Evolutionary conservation across 805 yeast species (phyloP).

Genomic region (Spathaspora sp.): DNA sequence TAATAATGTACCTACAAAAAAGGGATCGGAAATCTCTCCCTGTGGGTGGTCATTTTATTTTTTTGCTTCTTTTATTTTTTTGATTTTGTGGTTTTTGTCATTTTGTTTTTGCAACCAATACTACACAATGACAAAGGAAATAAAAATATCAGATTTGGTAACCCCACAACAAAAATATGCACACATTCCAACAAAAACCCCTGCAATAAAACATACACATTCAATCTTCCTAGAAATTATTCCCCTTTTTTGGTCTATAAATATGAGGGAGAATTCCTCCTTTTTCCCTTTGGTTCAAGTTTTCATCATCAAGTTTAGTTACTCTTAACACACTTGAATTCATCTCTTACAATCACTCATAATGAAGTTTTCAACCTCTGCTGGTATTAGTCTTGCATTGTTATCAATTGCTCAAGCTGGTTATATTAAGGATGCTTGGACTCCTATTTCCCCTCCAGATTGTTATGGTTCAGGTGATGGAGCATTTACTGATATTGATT

Average conservation of each 20-base stretch:
- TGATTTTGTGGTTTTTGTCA: too few relatives aligned
- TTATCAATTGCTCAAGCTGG: not conserved
- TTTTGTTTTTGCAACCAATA: not conserved
- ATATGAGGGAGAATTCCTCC: not conserved
- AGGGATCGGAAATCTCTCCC: too few relatives aligned
- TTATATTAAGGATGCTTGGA: not conserved
- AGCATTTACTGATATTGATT: not conserved
- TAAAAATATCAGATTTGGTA: not conserved
- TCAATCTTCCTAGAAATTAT: not conserved
- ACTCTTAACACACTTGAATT: slow-evolving; percentile 7
- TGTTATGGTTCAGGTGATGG: slow-evolving; percentile 1
- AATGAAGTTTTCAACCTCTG: not conserved
- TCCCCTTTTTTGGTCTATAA: not conserved
- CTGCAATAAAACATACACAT: not conserved
- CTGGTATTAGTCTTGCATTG: not conserved
- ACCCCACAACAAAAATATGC: not conserved
- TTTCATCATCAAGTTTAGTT: not conserved
- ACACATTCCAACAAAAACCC: not conserved
- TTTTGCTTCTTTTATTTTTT: too few relatives aligned
- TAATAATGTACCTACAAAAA: too few relatives aligned
- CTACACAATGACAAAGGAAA: not conserved
- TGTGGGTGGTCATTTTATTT: too few relatives aligned
- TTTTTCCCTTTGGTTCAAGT: too few relatives aligned
- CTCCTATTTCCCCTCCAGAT: not conserved
- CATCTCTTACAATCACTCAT: slow-evolving; percentile 13